Evolutionary conservation across 1,139 yeast species (phyloP).

Genomic region (Lodderomyces theae): DNA sequence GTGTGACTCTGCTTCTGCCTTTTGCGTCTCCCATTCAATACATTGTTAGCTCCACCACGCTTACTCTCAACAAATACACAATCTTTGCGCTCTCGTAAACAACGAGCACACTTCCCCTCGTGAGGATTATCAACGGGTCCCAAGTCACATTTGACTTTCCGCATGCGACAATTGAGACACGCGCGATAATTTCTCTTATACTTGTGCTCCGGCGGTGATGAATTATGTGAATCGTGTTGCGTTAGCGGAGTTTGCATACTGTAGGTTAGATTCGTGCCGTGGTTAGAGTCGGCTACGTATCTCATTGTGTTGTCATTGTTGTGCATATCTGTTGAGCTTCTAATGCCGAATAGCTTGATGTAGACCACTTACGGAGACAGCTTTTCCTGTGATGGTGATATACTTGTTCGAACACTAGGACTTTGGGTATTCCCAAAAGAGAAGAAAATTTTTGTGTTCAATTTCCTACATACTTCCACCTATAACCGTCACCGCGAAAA

Average conservation of each 20-base stretch:
- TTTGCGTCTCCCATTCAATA: slow-evolving; percentile 37
- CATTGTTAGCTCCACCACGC: slow-evolving; percentile 55
- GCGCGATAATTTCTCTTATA: slow-evolving; percentile 74
- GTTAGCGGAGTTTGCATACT: neutral
- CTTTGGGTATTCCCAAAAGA: too few species aligned
- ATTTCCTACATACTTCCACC: slow-evolving; percentile 1
- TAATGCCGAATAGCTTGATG: too few species aligned
- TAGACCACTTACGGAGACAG: too few species aligned
- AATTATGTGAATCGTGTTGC: neutral
- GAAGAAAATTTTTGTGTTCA: neutral
- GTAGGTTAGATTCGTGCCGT: slow-evolving; percentile 1
- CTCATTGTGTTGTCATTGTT: neutral
- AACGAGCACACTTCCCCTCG: slow-evolving; percentile 82
- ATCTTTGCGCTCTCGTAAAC: slow-evolving; percentile 74
- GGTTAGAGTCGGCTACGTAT: neutral
- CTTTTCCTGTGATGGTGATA: neutral
- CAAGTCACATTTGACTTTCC: slow-evolving; percentile 82
- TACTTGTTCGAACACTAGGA: too few species aligned
- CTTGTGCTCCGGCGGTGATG: slow-evolving; percentile 14
- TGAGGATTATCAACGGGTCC: slow-evolving; percentile 73
- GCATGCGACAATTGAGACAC: slow-evolving; percentile 75
- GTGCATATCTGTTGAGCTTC: too few species aligned
- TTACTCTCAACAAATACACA: slow-evolving; percentile 72
- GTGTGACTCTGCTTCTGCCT: slow-evolving; percentile 9
- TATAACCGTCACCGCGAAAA: slow-evolving; percentile 4